Conservation (phyloP, 192 early-diverging fungal species). For the Podila epicladia region DNA sequence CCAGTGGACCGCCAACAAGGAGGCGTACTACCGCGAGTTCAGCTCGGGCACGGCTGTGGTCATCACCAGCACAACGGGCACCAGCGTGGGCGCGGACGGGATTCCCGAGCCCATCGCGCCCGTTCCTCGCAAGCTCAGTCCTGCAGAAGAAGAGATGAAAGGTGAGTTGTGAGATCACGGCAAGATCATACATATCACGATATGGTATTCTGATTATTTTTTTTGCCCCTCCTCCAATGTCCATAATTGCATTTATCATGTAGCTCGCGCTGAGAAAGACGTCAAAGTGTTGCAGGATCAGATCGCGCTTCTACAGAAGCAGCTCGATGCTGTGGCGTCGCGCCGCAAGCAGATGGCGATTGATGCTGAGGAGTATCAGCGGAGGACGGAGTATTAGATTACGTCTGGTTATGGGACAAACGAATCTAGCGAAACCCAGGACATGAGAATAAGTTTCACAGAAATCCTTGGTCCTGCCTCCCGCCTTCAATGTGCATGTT, state of each 20-base stretch:
- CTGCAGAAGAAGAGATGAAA: background rate
- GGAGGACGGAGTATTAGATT: background rate
- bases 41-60: constrained; percentile 22
- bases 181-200: no score
- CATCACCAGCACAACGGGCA: background rate
- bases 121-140: background rate
- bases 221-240: background rate
- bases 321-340: constrained; percentile 17
- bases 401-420: background rate
- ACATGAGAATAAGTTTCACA: no score
- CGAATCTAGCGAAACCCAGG: background rate
- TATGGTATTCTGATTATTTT: no score
- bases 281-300: constrained; percentile 11
- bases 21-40: constrained; percentile 18
- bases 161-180: background rate
- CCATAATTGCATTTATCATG: background rate
- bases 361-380: constrained; percentile 2
- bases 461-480: no score
- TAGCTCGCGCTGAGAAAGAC: constrained; percentile 19
- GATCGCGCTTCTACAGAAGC: constrained; percentile 17
- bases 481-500: no score
- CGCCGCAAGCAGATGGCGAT: constrained; percentile 20
- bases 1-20: constrained; percentile 23
- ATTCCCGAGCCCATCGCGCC: background rate
- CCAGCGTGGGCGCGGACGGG: background rate